Conservation (phyloP, 2,329 filamentous ascomycete genomes). For the Phaeosphaeriaceae sp. region DNA sequence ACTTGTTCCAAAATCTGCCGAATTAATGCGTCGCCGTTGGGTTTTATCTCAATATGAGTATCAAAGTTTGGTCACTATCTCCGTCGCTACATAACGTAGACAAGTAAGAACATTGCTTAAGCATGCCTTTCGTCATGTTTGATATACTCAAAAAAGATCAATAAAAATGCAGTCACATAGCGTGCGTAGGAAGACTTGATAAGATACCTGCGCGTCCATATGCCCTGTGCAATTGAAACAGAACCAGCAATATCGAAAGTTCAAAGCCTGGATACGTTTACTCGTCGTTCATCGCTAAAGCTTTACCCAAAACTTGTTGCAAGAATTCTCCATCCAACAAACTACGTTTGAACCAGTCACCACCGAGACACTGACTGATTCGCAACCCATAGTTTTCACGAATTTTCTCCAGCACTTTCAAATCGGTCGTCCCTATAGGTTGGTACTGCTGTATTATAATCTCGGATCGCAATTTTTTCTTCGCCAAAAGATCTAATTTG, state of each 20-base stretch:
- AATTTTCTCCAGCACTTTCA: background rate
- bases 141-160: too few relatives aligned
- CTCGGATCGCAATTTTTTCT: background rate
- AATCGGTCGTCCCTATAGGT: background rate
- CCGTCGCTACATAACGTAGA: too few relatives aligned
- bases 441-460: background rate
- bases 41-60: background rate
- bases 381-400: background rate
- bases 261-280: too few relatives aligned
- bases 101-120: too few relatives aligned
- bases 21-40: background rate
- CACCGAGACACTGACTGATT: background rate
- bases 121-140: too few relatives aligned
- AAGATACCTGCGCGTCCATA: too few relatives aligned
- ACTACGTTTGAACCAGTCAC: slow-evolving; percentile 2
- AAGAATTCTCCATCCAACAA: background rate
- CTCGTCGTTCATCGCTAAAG: background rate
- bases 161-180: too few relatives aligned
- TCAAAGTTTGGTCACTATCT: too few relatives aligned
- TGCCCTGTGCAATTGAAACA: background rate
- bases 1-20: slow-evolving; percentile 3
- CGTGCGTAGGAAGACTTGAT: too few relatives aligned
- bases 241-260: background rate
- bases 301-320: background rate
- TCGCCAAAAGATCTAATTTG: background rate